Conservation (phyloP, 2,329 filamentous ascomycete species). For the Verticillium nonalfalfae region DNA sequence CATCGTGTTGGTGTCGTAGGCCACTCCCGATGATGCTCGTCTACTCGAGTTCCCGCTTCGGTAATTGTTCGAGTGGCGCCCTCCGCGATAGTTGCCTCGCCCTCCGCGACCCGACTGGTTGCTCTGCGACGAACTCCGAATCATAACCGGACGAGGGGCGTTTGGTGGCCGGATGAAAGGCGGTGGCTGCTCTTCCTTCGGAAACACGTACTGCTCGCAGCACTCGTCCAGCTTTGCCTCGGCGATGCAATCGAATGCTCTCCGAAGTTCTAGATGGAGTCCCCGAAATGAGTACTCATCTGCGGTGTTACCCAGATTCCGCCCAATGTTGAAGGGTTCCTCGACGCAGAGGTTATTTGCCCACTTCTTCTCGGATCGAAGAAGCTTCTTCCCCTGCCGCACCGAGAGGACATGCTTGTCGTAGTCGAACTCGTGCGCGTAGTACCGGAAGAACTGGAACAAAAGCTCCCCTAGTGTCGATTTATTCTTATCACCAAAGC, state of each 20-base stretch:
- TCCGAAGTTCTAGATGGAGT: constrained; percentile 80
- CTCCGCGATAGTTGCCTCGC: constrained; percentile 41
- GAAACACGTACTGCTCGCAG: constrained; percentile 84
- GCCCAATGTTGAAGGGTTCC: constrained; percentile 85
- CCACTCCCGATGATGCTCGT: constrained; percentile 45
- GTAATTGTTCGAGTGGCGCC: constrained; percentile 37
- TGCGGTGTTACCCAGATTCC: constrained; percentile 93
- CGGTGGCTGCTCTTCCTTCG: constrained; percentile 65
- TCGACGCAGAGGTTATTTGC: constrained; percentile 89
- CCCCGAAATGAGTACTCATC: constrained; percentile 93
- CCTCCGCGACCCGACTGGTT: constrained; percentile 38
- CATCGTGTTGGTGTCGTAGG: constrained; percentile 41
- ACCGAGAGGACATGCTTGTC: constrained; percentile 80
- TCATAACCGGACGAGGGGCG: constrained; percentile 47
- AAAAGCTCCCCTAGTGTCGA: constrained; percentile 80
- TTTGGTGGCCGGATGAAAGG: constrained; percentile 52
- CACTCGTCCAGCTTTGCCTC: constrained; percentile 74
- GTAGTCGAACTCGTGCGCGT: constrained; percentile 89
- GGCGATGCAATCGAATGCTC: constrained; percentile 78
- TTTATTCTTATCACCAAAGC: constrained; percentile 73
- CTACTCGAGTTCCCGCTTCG: constrained; percentile 39
- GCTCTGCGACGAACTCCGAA: constrained; percentile 57
- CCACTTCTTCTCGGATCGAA: constrained; percentile 86
- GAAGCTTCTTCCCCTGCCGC: constrained; percentile 69
- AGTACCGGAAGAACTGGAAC: constrained; percentile 93